Evolutionary conservation across 2,329 filamentous ascomycete genomes (phyloP).

Genomic region (Podosphaera aphanis): DNA sequence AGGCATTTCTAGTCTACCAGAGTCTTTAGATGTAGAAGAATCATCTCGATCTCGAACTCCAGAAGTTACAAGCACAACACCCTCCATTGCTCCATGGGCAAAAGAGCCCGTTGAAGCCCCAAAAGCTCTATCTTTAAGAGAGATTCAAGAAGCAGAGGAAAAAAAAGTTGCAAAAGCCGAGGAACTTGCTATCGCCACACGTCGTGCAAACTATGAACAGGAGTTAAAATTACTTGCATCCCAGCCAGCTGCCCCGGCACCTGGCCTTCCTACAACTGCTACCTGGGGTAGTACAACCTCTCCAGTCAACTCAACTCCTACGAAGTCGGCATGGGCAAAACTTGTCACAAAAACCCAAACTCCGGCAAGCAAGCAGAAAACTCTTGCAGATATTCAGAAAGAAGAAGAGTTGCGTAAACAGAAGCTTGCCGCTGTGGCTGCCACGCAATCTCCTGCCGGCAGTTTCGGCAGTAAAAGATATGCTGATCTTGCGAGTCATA

Average conservation of each 20-base stretch:
- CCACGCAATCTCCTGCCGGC: conserved; percentile 21
- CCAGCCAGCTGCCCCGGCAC: conserved; percentile 38
- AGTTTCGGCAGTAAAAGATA: conserved; percentile 54
- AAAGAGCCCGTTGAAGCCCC: conserved; percentile 54
- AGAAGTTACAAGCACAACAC: conserved; percentile 26
- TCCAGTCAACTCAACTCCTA: conserved; percentile 10
- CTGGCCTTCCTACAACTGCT: conserved; percentile 65
- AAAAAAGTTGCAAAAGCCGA: conserved; percentile 79
- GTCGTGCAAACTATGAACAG: conserved; percentile 58
- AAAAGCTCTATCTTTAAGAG: conserved; percentile 77
- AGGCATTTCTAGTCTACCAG: conserved; percentile 60
- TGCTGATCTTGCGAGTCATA: conserved; percentile 76
- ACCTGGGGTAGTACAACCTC: conserved; percentile 40
- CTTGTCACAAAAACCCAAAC: conserved; percentile 19
- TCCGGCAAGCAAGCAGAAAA: conserved; percentile 45
- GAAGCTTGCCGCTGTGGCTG: conserved; percentile 25
- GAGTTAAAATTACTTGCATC: conserved; percentile 35
- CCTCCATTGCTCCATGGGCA: conserved; percentile 83
- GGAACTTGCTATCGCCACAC: conserved; percentile 52
- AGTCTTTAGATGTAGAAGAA: conserved; percentile 37
- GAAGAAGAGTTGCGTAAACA: conserved; percentile 85
- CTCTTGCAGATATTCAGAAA: conserved; percentile 82
- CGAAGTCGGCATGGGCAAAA: conserved; percentile 25
- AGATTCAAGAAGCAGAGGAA: conserved; percentile 90
- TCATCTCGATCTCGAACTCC: conserved; percentile 63